Conservation (phyloP, 2,329 filamentous ascomycete genomes). For the Diaporthe sp. region DNA sequence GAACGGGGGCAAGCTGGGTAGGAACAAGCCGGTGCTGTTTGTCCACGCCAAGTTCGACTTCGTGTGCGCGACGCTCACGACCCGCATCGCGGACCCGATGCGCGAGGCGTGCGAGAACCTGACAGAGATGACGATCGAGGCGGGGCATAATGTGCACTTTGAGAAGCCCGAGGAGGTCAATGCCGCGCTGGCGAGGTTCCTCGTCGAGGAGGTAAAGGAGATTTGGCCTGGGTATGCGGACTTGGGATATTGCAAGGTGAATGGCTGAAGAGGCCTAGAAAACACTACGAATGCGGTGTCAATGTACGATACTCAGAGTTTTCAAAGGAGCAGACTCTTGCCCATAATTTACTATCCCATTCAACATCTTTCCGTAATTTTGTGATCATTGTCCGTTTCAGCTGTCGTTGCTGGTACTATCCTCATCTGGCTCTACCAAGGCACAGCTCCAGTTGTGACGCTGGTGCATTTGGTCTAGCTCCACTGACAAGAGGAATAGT, state of each 20-base stretch:
- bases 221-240: background rate
- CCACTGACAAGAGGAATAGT: no score
- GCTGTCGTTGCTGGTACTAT: background rate
- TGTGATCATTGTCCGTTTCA: background rate
- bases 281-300: background rate
- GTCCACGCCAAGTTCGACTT: constrained; percentile 53
- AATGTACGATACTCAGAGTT: background rate
- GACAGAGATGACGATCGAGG: constrained; percentile 50
- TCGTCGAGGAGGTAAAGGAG: background rate
- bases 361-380: background rate
- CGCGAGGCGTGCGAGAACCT: constrained; percentile 52
- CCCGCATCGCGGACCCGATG: constrained; percentile 50
- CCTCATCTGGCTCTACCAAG: background rate
- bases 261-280: background rate
- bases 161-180: constrained; percentile 45
- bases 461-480: no score
- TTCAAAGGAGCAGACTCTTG: background rate
- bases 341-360: background rate
- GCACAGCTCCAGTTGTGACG: no score
- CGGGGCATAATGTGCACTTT: constrained; percentile 51
- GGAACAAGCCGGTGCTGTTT: constrained; percentile 48
- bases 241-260: background rate
- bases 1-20: constrained; percentile 50
- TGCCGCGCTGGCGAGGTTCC: constrained; percentile 43
- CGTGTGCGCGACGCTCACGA: constrained; percentile 51